Percentiles rank a stretch among this genome's conserved stretches.
Evolutionary conservation across 106 monocot species (phyloP).

Genomic region (Allium fistulosum): DNA sequence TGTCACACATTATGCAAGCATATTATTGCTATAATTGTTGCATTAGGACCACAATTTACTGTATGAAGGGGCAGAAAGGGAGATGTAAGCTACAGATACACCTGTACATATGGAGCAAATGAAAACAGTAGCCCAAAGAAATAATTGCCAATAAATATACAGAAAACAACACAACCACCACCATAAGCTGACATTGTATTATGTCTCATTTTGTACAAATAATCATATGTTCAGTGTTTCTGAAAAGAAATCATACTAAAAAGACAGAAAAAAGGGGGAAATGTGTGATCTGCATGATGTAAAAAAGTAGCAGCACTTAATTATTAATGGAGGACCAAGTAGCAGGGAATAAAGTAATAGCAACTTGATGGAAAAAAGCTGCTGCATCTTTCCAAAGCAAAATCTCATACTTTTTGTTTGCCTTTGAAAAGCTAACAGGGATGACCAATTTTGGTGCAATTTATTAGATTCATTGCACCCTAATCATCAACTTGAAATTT

Average conservation of each 20-base stretch:
- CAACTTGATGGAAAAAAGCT: not conserved
- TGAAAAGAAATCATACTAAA: not conserved
- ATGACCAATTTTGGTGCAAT: not conserved
- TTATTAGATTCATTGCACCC: not conserved
- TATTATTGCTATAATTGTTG: too few relatives aligned
- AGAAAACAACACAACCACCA: too few relatives aligned
- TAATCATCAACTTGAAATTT: not conserved
- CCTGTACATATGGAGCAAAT: too few relatives aligned
- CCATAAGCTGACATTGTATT: too few relatives aligned
- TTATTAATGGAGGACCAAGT: not conserved
- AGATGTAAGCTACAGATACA: too few relatives aligned
- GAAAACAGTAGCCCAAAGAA: too few relatives aligned
- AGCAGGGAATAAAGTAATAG: not conserved
- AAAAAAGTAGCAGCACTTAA: not conserved
- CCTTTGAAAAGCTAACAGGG: conserved; percentile 4
- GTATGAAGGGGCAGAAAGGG: too few relatives aligned
- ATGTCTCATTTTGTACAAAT: too few relatives aligned
- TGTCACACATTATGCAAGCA: too few relatives aligned
- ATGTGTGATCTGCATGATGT: not conserved
- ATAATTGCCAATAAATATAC: too few relatives aligned
- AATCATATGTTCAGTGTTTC: too few relatives aligned
- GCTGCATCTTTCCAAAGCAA: conserved; percentile 2
- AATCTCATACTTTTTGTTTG: not conserved
- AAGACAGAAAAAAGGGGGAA: not conserved
- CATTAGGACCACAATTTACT: too few relatives aligned